Evolutionary conservation across 176 grass and related monocot genomes (phyloP).

Genomic region (Olyra latifolia): DNA sequence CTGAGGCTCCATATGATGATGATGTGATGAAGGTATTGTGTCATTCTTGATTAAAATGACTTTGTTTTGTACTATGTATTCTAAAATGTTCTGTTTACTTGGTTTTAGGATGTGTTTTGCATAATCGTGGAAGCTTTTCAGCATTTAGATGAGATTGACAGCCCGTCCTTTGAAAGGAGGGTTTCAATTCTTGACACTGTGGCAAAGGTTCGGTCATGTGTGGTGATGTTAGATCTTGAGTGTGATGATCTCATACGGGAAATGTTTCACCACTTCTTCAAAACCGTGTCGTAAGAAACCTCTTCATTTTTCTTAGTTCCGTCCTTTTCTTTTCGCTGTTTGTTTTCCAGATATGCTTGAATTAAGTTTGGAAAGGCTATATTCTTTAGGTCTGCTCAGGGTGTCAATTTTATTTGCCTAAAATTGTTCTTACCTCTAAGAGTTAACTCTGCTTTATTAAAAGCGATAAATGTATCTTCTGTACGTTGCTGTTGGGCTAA

Average conservation of each 20-base stretch:
- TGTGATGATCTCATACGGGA: constrained; percentile 76
- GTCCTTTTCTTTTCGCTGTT: constrained; percentile 1
- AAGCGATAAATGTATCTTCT: background rate
- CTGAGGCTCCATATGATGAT: constrained; percentile 85
- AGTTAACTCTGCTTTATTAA: background rate
- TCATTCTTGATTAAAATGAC: constrained; percentile 11
- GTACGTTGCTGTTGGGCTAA: constrained; percentile 4
- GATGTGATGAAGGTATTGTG: constrained; percentile 67
- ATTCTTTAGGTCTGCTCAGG: background rate
- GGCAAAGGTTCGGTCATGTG: constrained; percentile 85
- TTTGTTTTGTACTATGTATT: constrained; percentile 2
- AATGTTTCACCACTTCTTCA: constrained; percentile 84
- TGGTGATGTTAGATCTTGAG: constrained; percentile 97
- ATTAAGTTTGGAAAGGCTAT: constrained; percentile 11
- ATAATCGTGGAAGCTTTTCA: constrained; percentile 72
- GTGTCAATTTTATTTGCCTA: background rate
- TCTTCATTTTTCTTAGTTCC: background rate
- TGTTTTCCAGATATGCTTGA: constrained; percentile 5
- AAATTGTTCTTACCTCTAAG: background rate
- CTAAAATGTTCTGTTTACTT: constrained; percentile 18
- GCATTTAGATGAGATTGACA: constrained; percentile 61
- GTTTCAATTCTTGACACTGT: constrained; percentile 89
- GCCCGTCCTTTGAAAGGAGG: constrained; percentile 51
- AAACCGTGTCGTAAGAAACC: constrained; percentile 61
- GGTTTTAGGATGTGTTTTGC: constrained; percentile 66